Base-by-base conservation (phyloP, 2,329 filamentous ascomycete species). In the Lachnellula subtilissima region DNA sequence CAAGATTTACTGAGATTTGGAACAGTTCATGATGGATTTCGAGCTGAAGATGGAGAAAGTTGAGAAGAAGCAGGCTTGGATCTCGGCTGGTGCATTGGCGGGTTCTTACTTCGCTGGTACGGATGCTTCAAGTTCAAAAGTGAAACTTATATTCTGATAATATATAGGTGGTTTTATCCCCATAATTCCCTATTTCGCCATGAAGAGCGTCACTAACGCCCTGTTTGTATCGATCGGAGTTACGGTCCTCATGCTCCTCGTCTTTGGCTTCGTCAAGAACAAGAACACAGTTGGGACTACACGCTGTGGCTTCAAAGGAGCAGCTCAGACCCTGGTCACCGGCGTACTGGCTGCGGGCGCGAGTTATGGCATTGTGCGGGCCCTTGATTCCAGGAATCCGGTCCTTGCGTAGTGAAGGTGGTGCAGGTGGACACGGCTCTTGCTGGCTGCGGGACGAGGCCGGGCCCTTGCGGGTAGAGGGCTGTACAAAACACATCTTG, bases 271-370 rank as follows among this genome's bases (percentile, higher is more conserved):
- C 59, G 70, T 72, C 35, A 81, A 81, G 67, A 72, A 73, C 25
- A 65, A 63, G 22, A 52, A 71, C 14, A 59, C 54, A 5, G 50
- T 75, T 54, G 71, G 70, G 58, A 83, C 79, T 61, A 74, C 80
- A 62, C 61, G 74, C 37, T 78, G 80, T 1, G 83, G 81, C 9
- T 63, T 83, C 14, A 79, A 77, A 71, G 84, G 84, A 6, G 84
- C 84, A 0, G 50, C 84, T 28, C 82, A 88, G 71, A 89, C 87
- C 69, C 71, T 86, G 46, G 65, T 85, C 19, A 80, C 88, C 46
- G 86, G 86, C 32, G 80, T 83, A 14, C 61, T 86, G 54, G 86
- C 86, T 5, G 86, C 86, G 0, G 85, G 81, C 1, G 83, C 84
- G 8, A 85, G 85, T 22, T 86, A 88, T 69, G 77, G 72, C 4